phyloP scores from a whole-genome alignment of 1,284 basidiomycete genomes.

The Spongiforma sp. region DNA sequence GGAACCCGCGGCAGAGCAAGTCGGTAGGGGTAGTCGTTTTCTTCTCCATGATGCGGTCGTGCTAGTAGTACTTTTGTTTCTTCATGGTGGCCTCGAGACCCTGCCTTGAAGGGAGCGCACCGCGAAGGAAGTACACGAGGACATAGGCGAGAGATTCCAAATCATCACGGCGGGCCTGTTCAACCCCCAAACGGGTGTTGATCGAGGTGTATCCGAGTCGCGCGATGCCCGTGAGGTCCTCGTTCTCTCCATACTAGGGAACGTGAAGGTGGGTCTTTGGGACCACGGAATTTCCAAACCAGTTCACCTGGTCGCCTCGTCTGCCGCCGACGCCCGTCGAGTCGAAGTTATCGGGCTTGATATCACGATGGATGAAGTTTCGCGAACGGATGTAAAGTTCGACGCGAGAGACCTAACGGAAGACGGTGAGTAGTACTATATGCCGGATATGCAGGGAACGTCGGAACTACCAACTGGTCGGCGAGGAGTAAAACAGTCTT shows the following conservation, averaged over 20 bases:
- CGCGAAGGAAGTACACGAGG: conserved; percentile 98
- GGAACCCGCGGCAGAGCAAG: conserved; percentile 94
- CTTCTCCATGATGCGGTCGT: conserved; percentile 99
- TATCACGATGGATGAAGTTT: conserved; percentile 99
- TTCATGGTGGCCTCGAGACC: conserved; percentile 98
- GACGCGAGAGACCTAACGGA: conserved; percentile 89
- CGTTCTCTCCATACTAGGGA: conserved; percentile 99
- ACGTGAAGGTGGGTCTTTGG: conserved; percentile 99
- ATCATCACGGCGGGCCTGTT: conserved; percentile 96
- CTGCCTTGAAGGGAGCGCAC: conserved; percentile 97
- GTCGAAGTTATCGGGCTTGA: conserved; percentile 99
- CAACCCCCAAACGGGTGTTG: conserved; percentile 98
- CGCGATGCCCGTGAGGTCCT: conserved; percentile 99
- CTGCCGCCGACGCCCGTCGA: conserved; percentile 99
- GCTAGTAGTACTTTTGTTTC: conserved; percentile 99
- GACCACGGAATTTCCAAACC: conserved; percentile 99
- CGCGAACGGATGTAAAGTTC: conserved; percentile 99
- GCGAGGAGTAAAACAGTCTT: conserved; percentile 98
- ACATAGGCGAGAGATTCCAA: conserved; percentile 97
- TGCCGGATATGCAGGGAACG: no score
- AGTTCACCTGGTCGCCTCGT: conserved; percentile 99
- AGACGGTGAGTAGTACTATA: no score
- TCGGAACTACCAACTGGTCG: conserved; percentile 88
- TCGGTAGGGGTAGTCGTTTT: conserved; percentile 99
- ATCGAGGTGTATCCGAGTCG: conserved; percentile 99